Evolutionary conservation across 495 filamentous ascomycete genomes (phyloP).

Genomic region (Cladorrhinum samala): DNA sequence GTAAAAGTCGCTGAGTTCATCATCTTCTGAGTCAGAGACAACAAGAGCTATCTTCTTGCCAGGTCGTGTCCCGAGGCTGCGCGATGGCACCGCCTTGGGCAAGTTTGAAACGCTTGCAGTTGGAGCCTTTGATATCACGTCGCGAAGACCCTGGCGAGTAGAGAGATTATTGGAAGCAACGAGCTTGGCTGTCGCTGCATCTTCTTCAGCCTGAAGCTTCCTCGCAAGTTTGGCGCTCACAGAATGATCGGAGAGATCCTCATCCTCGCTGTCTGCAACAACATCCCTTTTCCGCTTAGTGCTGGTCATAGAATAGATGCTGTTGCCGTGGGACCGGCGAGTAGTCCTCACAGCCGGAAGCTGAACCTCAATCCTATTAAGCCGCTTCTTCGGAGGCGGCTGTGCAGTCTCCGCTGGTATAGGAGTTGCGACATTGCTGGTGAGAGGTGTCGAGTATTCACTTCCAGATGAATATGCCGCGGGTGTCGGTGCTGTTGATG

Average conservation of each 20-base stretch:
- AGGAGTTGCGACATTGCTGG: slow-evolving; percentile 62
- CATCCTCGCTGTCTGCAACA: slow-evolving; percentile 31
- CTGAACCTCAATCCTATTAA: slow-evolving; percentile 22
- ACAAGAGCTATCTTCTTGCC: slow-evolving; percentile 6
- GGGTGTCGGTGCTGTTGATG: slow-evolving; percentile 35
- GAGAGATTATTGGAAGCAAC: too few species aligned
- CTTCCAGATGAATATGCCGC: slow-evolving; percentile 41
- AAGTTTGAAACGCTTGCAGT: neutral
- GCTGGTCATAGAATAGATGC: slow-evolving; percentile 20
- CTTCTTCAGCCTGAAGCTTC: slow-evolving; percentile 58
- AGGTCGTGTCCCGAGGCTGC: neutral
- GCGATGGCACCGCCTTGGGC: neutral
- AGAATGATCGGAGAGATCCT: slow-evolving; percentile 26
- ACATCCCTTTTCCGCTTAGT: slow-evolving; percentile 26
- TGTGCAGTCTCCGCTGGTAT: slow-evolving; percentile 21
- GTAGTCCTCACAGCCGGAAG: slow-evolving; percentile 12
- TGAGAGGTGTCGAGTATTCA: slow-evolving; percentile 69
- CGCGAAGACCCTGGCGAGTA: too few species aligned
- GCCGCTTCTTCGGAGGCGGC: slow-evolving; percentile 4
- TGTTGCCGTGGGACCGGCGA: slow-evolving; percentile 14
- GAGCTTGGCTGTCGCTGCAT: slow-evolving; percentile 21
- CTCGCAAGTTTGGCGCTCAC: slow-evolving; percentile 54
- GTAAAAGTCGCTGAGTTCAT: neutral
- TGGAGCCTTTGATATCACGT: too few species aligned
- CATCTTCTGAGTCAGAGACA: slow-evolving; percentile 12